These are phyloP conservation scores for Sporisorium scitamineum DNA, from an alignment of 1,284 basidiomycete genomes.

Conservation along the genomic window DNA sequence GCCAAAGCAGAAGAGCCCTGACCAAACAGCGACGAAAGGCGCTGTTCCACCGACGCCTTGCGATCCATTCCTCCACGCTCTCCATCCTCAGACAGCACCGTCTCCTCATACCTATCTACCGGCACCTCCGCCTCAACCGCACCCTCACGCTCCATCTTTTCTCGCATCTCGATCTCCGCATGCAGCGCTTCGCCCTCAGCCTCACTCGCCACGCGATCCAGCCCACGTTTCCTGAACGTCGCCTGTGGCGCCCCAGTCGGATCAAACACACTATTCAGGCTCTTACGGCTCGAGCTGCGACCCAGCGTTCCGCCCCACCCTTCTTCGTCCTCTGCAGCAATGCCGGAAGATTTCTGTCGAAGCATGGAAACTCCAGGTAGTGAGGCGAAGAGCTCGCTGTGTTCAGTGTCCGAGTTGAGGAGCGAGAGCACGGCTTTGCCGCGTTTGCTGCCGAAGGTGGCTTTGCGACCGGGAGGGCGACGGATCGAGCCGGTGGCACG, in stretches of 20 bases:
- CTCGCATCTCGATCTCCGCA: slow-evolving; percentile 13
- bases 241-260: neutral
- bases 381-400: slow-evolving; percentile 27
- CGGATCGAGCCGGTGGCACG: slow-evolving; percentile 21
- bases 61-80: slow-evolving; percentile 7
- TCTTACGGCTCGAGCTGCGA: slow-evolving; percentile 29
- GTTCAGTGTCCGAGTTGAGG: slow-evolving; percentile 20
- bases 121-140: slow-evolving; percentile 15
- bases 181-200: slow-evolving; percentile 30
- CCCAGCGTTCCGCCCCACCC: slow-evolving; percentile 53
- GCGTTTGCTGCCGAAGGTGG: slow-evolving; percentile 47
- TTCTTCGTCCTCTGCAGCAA: slow-evolving; percentile 33
- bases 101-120: slow-evolving; percentile 18
- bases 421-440: slow-evolving; percentile 43
- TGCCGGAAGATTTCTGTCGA: slow-evolving; percentile 13
- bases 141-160: slow-evolving; percentile 1
- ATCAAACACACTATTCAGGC: slow-evolving; percentile 24
- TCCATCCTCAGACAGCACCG: neutral
- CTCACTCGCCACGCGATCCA: slow-evolving; percentile 37
- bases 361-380: slow-evolving; percentile 32
- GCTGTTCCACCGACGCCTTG: slow-evolving; percentile 23
- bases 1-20: neutral
- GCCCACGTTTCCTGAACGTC: slow-evolving; percentile 13
- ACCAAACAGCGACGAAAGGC: slow-evolving; percentile 28
- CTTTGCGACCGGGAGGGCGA: slow-evolving; percentile 20